Evolutionary conservation across 225 moss, liverwort and hornwort species (phyloP), one percentile per base, ranked within the genome.

Genomic region (Marchantia polymorpha): DNA sequence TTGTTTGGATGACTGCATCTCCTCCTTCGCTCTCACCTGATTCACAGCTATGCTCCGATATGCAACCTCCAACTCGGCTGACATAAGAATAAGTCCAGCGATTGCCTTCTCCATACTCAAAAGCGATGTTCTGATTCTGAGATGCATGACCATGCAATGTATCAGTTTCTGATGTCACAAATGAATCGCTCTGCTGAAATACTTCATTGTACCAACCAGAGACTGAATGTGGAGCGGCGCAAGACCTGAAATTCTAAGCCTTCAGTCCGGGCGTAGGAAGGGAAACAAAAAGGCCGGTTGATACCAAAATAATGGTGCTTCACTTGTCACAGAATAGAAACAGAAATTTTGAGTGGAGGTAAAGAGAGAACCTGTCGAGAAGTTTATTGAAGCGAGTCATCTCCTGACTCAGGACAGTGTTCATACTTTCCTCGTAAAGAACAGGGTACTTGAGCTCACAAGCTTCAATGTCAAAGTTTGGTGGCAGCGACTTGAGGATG

Each of bases 361-460:
- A 58, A 11, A 23, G 63, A 63, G 25, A 8, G 29, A 75, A 93
- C 97, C 47, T 92, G 22, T 89, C 89, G 7, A 92, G 87, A 25
- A 97, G 79, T 77, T 94, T 97, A 75, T 97, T 97, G 69, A 94
- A 97, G 50, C 94, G 88, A 11, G 97, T 94, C 97, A 97, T 97
- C 82, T 97, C 97, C 85, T 97, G 97, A 51, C 87, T 89, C 23
- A 97, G 84, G 17, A 97, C 93, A 0, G 92, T 94, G 81, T 97
- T 94, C 97, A 97, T 97, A 52, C 97, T 94, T 82, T 97, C 97
- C 61, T 94, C 92, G 0, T 94, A 97, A 0, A 94, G 83, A 46
- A 94, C 86, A 25, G 94, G 97, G 12, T 97, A 97, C 77, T 92
- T 97, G 19, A 92, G 80, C 74, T 94, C 90, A 13, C 91, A 91